These are phyloP conservation scores for Entomortierella beljakovae DNA, from an alignment of 192 early-diverging fungal species.

Conservation along the genomic window DNA sequence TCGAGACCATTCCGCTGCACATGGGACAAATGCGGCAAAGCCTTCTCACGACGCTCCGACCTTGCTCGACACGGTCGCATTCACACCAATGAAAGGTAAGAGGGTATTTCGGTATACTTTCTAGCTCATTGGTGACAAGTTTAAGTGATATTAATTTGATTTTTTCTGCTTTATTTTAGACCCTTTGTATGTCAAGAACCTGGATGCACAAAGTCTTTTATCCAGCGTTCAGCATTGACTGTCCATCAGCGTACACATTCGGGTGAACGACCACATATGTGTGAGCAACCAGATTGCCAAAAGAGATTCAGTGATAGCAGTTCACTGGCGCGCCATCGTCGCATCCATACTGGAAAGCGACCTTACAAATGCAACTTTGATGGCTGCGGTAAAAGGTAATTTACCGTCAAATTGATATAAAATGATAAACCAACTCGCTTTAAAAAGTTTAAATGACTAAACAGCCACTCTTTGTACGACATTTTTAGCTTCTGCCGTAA, in stretches of 20 bases:
- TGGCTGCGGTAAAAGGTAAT: conserved; percentile 63
- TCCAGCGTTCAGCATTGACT: conserved; percentile 83
- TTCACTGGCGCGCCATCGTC: conserved; percentile 80
- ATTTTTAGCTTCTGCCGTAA: conserved; percentile 61
- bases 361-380: conserved; percentile 68
- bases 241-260: conserved; percentile 85
- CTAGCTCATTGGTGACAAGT: background rate
- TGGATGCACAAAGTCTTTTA: conserved; percentile 84
- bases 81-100: conserved; percentile 82
- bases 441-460: too few relatives aligned
- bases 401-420: too few relatives aligned
- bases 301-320: conserved; percentile 85
- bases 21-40: conserved; percentile 73
- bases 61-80: conserved; percentile 82
- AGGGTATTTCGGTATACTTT: background rate
- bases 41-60: conserved; percentile 78
- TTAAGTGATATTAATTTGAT: background rate
- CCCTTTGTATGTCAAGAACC: conserved; percentile 74
- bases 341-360: conserved; percentile 74
- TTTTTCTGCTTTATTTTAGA: conserved; percentile 23
- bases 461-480: too few relatives aligned
- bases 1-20: conserved; percentile 65
- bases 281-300: conserved; percentile 75
- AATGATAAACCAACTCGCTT: background rate
- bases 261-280: conserved; percentile 79